Conservation (phyloP, 2,329 filamentous ascomycete species). For the Xylariaceae sp. region DNA sequence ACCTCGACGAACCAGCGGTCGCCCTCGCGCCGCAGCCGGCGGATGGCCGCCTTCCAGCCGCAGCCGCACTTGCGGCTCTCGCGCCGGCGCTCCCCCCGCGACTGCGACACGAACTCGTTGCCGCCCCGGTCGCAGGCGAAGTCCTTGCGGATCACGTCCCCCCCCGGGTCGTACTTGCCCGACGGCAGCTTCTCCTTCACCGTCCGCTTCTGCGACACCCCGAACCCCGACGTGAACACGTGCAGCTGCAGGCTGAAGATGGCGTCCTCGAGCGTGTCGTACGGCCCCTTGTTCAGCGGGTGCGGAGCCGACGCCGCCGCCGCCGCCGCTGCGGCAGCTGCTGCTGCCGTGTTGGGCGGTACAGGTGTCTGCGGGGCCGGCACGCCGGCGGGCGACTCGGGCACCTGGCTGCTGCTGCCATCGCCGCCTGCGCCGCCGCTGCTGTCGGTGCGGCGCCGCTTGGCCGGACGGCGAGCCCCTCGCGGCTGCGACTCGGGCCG, state of each 20-base stretch:
- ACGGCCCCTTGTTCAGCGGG: conserved; percentile 19
- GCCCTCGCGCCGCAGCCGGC: conserved; percentile 20
- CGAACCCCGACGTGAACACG: conserved; percentile 24
- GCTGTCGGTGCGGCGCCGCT: conserved; percentile 9
- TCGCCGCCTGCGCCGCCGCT: too few species aligned
- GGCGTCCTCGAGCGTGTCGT: conserved; percentile 20
- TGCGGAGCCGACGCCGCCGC: conserved; percentile 12
- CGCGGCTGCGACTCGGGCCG: conserved; percentile 5
- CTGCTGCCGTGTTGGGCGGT: too few species aligned
- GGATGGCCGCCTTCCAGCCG: conserved; percentile 19
- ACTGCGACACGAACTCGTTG: conserved; percentile 22
- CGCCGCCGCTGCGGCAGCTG: conserved; percentile 1
- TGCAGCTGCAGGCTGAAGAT: conserved; percentile 22
- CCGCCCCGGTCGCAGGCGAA: conserved; percentile 23
- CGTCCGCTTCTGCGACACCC: conserved; percentile 24
- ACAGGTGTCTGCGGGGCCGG: neutral
- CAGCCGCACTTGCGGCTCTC: conserved; percentile 22
- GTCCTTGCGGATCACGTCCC: conserved; percentile 22
- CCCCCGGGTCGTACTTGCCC: conserved; percentile 22
- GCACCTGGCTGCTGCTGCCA: neutral
- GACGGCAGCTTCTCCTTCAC: conserved; percentile 24
- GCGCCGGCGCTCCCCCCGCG: conserved; percentile 21
- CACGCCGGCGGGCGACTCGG: neutral
- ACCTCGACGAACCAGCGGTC: conserved; percentile 24
- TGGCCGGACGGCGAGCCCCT: conserved; percentile 5